Evolutionary conservation across 129 eudicot genomes (phyloP).

Genomic region (Helianthus tuberosus): DNA sequence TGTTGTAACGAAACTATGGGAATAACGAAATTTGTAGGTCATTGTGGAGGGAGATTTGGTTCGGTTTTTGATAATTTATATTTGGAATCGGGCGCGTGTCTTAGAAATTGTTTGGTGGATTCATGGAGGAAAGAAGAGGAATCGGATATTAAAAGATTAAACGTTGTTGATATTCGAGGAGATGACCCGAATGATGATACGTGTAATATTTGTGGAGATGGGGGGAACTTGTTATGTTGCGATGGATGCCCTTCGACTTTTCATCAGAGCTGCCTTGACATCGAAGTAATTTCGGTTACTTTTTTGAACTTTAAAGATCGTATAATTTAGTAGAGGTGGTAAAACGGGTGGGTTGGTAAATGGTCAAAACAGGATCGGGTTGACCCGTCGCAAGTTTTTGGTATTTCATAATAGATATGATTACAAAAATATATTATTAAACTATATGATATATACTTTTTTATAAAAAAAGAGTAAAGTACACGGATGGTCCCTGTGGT

Average conservation of each 20-base stretch:
- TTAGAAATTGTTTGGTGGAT: constrained; percentile 59
- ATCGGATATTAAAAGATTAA: constrained; percentile 36
- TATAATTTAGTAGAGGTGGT: not conserved
- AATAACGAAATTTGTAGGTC: constrained; percentile 55
- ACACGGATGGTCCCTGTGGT: too few relatives aligned
- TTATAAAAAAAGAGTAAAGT: too few relatives aligned
- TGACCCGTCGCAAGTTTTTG: not conserved
- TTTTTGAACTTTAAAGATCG: not conserved
- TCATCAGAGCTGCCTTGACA: constrained; percentile 71
- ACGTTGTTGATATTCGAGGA: constrained; percentile 55
- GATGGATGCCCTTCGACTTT: constrained; percentile 98
- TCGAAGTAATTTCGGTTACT: constrained; percentile 49
- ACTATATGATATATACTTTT: not conserved
- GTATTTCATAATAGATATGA: not conserved
- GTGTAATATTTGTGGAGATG: constrained; percentile 93
- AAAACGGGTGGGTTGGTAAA: constrained; percentile 2
- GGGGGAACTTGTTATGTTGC: constrained; percentile 92
- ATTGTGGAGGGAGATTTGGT: constrained; percentile 53
- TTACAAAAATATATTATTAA: not conserved
- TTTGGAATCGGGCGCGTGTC: constrained; percentile 65
- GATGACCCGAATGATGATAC: constrained; percentile 95
- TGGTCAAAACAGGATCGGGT: not conserved
- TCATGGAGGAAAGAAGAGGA: constrained; percentile 81
- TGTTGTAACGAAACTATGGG: constrained; percentile 59
- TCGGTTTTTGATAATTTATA: constrained; percentile 46